A percentile compares a stretch with the other conserved stretches of the same genome.
Conservation (phyloP, 352 stramenopile genomes). For the Elongisporangium prolatum region DNA sequence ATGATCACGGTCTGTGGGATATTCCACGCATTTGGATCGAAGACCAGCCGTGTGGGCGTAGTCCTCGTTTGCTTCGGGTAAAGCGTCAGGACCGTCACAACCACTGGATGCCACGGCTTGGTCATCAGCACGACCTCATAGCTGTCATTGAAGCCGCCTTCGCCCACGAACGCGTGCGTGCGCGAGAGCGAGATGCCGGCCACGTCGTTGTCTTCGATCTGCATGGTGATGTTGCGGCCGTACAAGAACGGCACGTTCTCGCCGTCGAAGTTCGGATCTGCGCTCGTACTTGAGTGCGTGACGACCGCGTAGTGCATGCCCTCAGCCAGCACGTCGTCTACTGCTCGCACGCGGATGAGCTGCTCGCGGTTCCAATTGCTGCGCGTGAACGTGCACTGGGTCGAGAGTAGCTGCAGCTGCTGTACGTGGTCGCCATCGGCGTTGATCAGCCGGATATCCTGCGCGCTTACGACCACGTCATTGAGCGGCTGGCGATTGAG, state of each 20-base stretch:
- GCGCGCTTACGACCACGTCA: conserved; percentile 35
- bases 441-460: conserved; percentile 32
- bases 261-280: conserved; percentile 54
- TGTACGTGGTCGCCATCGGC: conserved; percentile 22
- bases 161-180: conserved; percentile 48
- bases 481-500: conserved; percentile 58
- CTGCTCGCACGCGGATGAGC: conserved; percentile 38
- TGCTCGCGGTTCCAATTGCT: conserved; percentile 72
- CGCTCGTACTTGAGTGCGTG: conserved; percentile 33
- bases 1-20: conserved; percentile 36
- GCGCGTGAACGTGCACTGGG: conserved; percentile 37
- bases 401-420: conserved; percentile 34
- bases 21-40: conserved; percentile 47
- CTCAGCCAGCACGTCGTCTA: conserved; percentile 57
- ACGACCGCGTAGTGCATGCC: conserved; percentile 58
- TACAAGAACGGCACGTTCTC: conserved; percentile 52
- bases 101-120: conserved; percentile 51
- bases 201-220: conserved; percentile 69
- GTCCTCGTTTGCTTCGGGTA: conserved; percentile 38
- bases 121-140: conserved; percentile 58
- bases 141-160: conserved; percentile 47
- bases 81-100: conserved; percentile 34
- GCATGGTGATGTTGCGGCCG: conserved; percentile 48
- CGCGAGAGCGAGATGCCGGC: conserved; percentile 46
- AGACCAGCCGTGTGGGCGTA: conserved; percentile 21